Evolutionary conservation across 805 yeast genomes (phyloP).

Genomic region (Monosporozyma aquatica): DNA sequence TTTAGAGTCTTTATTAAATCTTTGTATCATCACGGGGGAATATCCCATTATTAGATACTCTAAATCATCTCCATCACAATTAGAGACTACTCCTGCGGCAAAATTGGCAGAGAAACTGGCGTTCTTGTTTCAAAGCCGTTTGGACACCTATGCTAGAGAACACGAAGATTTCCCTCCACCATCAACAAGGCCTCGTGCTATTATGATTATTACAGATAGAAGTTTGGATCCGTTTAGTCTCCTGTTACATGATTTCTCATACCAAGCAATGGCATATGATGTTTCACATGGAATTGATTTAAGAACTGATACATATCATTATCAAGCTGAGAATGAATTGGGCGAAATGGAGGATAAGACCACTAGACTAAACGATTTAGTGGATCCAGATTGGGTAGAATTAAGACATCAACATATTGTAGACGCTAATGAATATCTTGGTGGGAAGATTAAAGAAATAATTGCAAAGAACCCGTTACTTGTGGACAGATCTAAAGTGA

Average conservation of each 20-base stretch:
- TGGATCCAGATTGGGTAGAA: slow-evolving; percentile 62
- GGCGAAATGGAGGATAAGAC: slow-evolving; percentile 36
- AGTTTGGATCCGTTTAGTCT: slow-evolving; percentile 79
- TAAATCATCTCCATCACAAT: slow-evolving; percentile 40
- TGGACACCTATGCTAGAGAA: slow-evolving; percentile 67
- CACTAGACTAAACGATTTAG: slow-evolving; percentile 43
- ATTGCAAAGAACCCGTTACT: slow-evolving; percentile 65
- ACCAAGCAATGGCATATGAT: slow-evolving; percentile 89
- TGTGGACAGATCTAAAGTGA: slow-evolving; percentile 57
- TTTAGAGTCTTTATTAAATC: slow-evolving; percentile 56
- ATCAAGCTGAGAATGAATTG: slow-evolving; percentile 46
- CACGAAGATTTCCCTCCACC: slow-evolving; percentile 58
- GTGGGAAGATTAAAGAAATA: slow-evolving; percentile 52
- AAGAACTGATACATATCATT: slow-evolving; percentile 41
- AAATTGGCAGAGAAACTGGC: slow-evolving; percentile 65
- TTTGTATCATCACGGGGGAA: slow-evolving; percentile 76
- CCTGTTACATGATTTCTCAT: slow-evolving; percentile 77
- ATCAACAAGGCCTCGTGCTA: slow-evolving; percentile 52
- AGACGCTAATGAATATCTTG: slow-evolving; percentile 57
- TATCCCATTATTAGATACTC: slow-evolving; percentile 76
- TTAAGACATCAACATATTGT: slow-evolving; percentile 68
- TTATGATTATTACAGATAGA: slow-evolving; percentile 72
- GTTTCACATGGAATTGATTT: slow-evolving; percentile 38
- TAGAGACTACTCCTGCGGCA: slow-evolving; percentile 44
- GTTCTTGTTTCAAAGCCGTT: slow-evolving; percentile 51